Base-by-base conservation (phyloP, 2,329 filamentous ascomycete species). In the Albifimbria verrucaria region DNA sequence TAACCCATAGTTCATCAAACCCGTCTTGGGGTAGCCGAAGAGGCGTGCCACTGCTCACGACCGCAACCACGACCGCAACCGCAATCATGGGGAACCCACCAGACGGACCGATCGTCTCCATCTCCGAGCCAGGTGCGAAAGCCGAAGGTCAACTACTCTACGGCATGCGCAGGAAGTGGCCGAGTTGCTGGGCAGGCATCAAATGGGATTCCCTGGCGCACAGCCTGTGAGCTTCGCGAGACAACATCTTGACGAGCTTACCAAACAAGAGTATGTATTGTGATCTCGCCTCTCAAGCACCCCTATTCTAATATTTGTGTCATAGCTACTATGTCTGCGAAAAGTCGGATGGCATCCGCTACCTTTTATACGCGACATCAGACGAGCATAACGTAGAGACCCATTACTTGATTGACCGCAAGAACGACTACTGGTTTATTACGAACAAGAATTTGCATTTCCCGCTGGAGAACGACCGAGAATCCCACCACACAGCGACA, bases 271-370 rank as follows among this genome's bases (percentile, higher is more conserved):
- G 84, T 88, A 71, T 36, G 46, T 9, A 4, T 20, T 21, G 24
- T 43, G n/a, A n/a, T n/a, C n/a, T n/a, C n/a, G n/a, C n/a, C n/a
- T n/a, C n/a, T n/a, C n/a, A n/a, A n/a, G n/a, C n/a, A n/a, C n/a
- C n/a, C n/a, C n/a, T n/a, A n/a, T 39, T 55, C 55, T 60, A 47
- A 64, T 52, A 24, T 23, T 20, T 47, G 15, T 17, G 21, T 42
- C 42, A 49, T 56, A 88, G 85, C 72, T 99, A 97, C 76, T 99
- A 92, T 68, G 89, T 99, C 59, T 97, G 93, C 77, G 94, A 99
- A 73, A 99, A 99, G 76, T 96, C 93, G 1, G 94, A 99, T 68
- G 94, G 94, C 51, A 90, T 97, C 58, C 86, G 94, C 58, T 97
- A 95, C 70, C 82, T 99, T n/a, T 83, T 99, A 59, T 97, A 95